Conservation (phyloP, 1,284 basidiomycete genomes). For the Anthracocystis walkeri region DNA sequence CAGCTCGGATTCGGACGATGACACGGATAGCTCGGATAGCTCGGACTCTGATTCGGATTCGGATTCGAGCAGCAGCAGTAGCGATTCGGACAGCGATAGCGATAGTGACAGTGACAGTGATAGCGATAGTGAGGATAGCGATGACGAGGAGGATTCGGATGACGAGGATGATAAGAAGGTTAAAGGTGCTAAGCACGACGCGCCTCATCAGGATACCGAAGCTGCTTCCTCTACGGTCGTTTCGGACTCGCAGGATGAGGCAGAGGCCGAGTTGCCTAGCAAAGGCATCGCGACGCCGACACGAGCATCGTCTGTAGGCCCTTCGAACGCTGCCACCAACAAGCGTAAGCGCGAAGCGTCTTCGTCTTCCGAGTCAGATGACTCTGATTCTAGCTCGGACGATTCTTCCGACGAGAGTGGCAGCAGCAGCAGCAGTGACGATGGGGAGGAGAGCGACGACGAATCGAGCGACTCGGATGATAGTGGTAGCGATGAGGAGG, state of each 20-base stretch:
- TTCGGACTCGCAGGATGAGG: conserved; percentile 48
- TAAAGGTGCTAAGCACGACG: conserved; percentile 27
- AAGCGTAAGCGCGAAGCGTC: conserved; percentile 34
- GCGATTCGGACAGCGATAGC: background rate
- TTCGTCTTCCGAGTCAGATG: conserved; percentile 18
- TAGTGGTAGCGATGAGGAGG: conserved; percentile 20
- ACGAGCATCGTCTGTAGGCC: conserved; percentile 18
- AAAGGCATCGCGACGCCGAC: conserved; percentile 41
- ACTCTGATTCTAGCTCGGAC: conserved; percentile 18
- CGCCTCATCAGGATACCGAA: conserved; percentile 36
- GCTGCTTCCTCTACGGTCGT: conserved; percentile 37
- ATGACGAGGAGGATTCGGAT: conserved; percentile 19
- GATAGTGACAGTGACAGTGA: conserved; percentile 8
- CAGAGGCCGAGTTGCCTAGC: conserved; percentile 39
- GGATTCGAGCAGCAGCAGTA: conserved; percentile 11
- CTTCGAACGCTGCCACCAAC: conserved; percentile 10
- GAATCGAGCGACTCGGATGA: conserved; percentile 20
- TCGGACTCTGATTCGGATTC: conserved; percentile 16
- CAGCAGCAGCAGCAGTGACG: conserved; percentile 23
- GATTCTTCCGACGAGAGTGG: conserved; percentile 24
- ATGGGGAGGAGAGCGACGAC: conserved; percentile 27
- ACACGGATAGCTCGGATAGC: conserved; percentile 16
- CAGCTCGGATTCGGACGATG: conserved; percentile 8
- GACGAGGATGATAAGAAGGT: conserved; percentile 38
- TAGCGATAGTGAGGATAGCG: conserved; percentile 6